Evolutionary conservation across 2,329 filamentous ascomycete species (phyloP), one percentile per base, ranked within the genome.

Genomic region (Cucurbitaria berberidis): DNA sequence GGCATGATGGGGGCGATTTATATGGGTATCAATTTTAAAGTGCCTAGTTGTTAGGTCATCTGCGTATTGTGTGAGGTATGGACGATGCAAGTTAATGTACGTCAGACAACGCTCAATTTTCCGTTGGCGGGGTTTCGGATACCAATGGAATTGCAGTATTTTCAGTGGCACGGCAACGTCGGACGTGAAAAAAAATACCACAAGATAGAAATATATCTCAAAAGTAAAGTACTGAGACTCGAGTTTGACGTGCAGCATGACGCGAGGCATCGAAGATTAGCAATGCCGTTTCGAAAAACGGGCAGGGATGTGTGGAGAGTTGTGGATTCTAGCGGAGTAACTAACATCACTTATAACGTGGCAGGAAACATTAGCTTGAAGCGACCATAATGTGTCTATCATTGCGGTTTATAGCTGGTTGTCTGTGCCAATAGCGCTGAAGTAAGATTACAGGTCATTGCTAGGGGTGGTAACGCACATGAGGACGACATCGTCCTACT

Each of bases 1-100:
- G 61, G 39, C 62, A 51, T 64, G 32, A 15, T 16, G 13, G 24
- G 34, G 34, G 10, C 18, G 11, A 21, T 36, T 18, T 5, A 36
- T 13, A n/a, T 4, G n/a, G 16, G 19, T 36, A 18, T 36, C n/a
- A 21, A 8, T 36, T 13, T 30, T 13, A 13, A 8, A 8, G 11
- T 10, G 8, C 15, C 3, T 30, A 3, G n/a, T n/a, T n/a, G n/a
- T n/a, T 34, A 34, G 13, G 4, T 16, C 16, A 10, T 16, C 13
- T 16, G 7, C 30, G 30, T 16, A 30, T 10, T 10, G 10, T 10
- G 9, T 9, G 27, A 30, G 8, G 27, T 13, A 11, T 10, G 7
- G 8, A 30, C 8, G 11, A 7, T 30, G 13, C 27, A 30, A 30
- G 27, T 13, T 3, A 9, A 30, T 30, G 26, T 27, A 27, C 6